phyloP scores from a whole-genome alignment of 768 basidiomycete genomes.

The Pleurotus cornucopiae region DNA sequence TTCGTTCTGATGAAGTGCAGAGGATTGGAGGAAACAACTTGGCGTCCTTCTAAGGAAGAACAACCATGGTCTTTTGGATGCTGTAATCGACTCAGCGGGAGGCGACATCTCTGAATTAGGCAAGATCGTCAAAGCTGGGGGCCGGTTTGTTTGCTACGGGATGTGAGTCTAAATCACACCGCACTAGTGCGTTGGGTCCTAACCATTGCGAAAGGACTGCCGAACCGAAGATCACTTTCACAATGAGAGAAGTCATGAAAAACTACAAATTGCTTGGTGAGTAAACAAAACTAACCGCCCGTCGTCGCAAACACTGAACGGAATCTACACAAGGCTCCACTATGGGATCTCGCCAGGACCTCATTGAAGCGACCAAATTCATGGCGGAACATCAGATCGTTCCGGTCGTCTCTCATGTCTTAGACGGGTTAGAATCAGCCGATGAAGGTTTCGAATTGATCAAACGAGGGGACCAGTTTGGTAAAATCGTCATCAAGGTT shows the following conservation, averaged over 20 bases:
- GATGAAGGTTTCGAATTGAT: constrained; percentile 72
- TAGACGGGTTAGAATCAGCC: constrained; percentile 59
- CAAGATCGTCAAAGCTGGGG: constrained; percentile 52
- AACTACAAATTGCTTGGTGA: constrained; percentile 72
- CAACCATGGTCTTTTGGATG: constrained; percentile 37
- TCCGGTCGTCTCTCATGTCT: constrained; percentile 65
- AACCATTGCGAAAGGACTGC: constrained; percentile 49
- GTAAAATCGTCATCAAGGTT: constrained; percentile 68
- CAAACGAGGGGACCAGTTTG: constrained; percentile 64
- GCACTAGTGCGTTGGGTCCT: background rate
- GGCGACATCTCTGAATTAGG: constrained; percentile 52
- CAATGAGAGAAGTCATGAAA: constrained; percentile 75
- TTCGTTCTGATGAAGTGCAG: constrained; percentile 19
- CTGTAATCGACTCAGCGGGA: constrained; percentile 68
- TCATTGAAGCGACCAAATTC: constrained; percentile 69
- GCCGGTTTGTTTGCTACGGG: constrained; percentile 60
- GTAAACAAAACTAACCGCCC: constrained; percentile 11
- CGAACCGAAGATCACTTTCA: constrained; percentile 53
- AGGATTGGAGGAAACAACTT: constrained; percentile 51
- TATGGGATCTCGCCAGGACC: constrained; percentile 78
- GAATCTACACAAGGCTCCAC: constrained; percentile 53
- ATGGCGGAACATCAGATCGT: constrained; percentile 60
- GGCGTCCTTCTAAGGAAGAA: constrained; percentile 33
- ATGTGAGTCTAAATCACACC: constrained; percentile 38
- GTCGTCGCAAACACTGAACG: no score